Percentiles rank a stretch among this genome's conserved stretches.
Evolutionary conservation across 2,329 filamentous ascomycete genomes (phyloP).

Genomic region (Fusarium anthophilum): DNA sequence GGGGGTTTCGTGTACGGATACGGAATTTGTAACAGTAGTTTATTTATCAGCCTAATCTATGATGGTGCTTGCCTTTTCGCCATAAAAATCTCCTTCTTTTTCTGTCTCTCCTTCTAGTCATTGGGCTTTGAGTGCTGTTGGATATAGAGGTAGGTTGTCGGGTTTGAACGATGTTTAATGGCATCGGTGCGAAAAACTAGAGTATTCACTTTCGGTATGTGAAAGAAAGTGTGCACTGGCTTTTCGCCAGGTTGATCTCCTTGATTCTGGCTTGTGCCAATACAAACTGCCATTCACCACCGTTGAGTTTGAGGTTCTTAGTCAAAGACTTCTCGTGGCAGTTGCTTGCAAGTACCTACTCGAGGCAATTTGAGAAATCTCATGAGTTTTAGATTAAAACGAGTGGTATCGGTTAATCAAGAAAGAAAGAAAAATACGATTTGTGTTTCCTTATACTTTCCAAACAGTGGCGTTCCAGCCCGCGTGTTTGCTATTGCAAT

Average conservation of each 20-base stretch:
- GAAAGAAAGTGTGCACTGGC: neutral
- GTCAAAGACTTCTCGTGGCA: neutral
- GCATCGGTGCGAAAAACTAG: neutral
- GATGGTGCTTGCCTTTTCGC: constrained; percentile 3
- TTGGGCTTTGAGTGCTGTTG: neutral
- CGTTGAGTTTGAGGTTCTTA: neutral
- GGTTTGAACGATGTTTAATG: neutral
- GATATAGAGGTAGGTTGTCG: neutral
- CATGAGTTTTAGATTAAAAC: neutral
- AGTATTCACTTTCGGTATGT: neutral
- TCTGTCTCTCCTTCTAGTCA: neutral
- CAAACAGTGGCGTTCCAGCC: neutral
- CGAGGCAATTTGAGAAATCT: neutral
- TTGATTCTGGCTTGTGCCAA: neutral
- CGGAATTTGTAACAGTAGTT: constrained; percentile 33
- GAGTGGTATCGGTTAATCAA: neutral
- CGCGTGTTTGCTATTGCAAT: neutral
- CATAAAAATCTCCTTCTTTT: neutral
- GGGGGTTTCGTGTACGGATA: constrained; percentile 21
- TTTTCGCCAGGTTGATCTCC: neutral
- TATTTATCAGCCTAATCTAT: constrained; percentile 28
- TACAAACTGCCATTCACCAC: neutral
- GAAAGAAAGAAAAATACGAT: constrained; percentile 7
- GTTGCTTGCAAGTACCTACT: neutral
- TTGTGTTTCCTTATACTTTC: constrained; percentile 2